Evolutionary conservation across 257 asterid species (phyloP).

Genomic region (Perilla frutescens): DNA sequence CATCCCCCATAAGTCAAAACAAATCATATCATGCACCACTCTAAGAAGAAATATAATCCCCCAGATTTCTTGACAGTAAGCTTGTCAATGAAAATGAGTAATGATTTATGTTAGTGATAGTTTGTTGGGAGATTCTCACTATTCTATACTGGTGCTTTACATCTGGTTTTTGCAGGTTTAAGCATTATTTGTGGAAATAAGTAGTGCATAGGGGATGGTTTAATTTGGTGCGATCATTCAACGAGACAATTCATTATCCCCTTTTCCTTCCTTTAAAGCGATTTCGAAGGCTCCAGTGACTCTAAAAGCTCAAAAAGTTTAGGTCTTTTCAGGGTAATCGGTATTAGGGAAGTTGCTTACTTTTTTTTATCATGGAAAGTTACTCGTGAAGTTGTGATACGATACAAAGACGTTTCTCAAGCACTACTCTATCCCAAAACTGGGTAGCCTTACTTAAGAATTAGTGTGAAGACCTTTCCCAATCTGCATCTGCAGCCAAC

Average conservation of each 20-base stretch:
- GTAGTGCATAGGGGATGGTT: neutral
- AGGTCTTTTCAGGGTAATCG: no score
- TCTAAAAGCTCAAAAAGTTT: no score
- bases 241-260: neutral
- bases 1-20: slow-evolving; percentile 21
- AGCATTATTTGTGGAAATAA: neutral
- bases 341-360: no score
- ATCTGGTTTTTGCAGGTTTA: neutral
- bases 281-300: no score
- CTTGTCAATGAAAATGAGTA: neutral
- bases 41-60: neutral
- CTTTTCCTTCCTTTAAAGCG: no score
- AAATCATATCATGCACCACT: slow-evolving; percentile 1
- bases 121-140: neutral
- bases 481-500: neutral
- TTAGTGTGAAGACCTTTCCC: neutral
- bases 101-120: neutral
- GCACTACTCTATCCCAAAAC: no score
- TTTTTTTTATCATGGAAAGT: no score
- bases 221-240: neutral
- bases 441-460: no score
- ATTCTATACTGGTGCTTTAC: neutral
- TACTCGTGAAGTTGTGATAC: no score
- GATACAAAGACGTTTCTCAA: no score
- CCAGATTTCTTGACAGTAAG: slow-evolving; percentile 14